Conservation (phyloP, 768 basidiomycete species). For the Grammothele lineata region DNA sequence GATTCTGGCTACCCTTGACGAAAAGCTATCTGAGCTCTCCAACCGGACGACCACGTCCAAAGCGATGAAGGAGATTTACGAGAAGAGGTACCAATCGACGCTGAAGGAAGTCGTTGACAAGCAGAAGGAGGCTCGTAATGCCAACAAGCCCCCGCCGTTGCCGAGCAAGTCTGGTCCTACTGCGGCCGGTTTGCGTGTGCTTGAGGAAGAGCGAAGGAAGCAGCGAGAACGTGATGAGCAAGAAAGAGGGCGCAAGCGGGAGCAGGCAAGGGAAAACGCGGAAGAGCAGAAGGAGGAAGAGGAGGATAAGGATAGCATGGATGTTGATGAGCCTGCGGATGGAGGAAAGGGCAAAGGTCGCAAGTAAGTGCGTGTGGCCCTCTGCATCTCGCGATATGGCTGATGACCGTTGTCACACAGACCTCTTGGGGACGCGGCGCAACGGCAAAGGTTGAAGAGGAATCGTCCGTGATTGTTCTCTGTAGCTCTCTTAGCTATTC, state of each 20-base stretch:
- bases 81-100: constrained; percentile 44
- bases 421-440: constrained; percentile 5
- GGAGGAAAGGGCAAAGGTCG: constrained; percentile 49
- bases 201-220: constrained; percentile 13
- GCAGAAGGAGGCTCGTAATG: constrained; percentile 41
- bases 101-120: constrained; percentile 63
- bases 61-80: constrained; percentile 47
- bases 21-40: constrained; percentile 57
- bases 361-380: constrained; percentile 41
- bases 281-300: constrained; percentile 19
- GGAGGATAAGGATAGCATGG: constrained; percentile 46
- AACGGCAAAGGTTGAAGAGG: constrained; percentile 50
- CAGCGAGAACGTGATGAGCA: constrained; percentile 5
- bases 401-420: not conserved
- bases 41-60: constrained; percentile 38
- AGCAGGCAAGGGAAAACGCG: constrained; percentile 11
- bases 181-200: constrained; percentile 17
- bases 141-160: constrained; percentile 8
- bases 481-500: not conserved
- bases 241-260: constrained; percentile 2
- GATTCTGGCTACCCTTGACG: constrained; percentile 70
- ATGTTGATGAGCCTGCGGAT: constrained; percentile 57
- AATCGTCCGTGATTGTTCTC: constrained; percentile 33
- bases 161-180: constrained; percentile 18
- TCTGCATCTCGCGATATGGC: constrained; percentile 1